A percentile compares a stretch with the other conserved stretches of the same genome.
These are phyloP conservation scores for Nakaseomyces sp. DNA, from an alignment of 1,139 yeast genomes.

Conservation along the genomic window DNA sequence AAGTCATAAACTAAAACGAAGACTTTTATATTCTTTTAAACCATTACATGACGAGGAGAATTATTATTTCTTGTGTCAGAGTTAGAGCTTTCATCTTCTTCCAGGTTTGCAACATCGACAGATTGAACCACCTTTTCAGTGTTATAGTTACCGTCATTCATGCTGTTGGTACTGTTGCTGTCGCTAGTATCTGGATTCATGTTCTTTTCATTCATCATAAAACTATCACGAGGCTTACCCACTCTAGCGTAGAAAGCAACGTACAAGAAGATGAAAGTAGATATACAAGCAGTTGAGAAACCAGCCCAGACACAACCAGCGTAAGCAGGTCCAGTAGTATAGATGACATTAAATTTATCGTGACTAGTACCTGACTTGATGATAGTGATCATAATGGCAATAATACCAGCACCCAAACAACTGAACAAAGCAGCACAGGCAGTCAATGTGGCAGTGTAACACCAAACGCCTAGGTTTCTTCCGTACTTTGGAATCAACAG, in stretches of 20 bases:
- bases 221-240: conserved; percentile 5
- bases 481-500: conserved; percentile 7
- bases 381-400: conserved; percentile 19
- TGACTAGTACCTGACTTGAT: conserved; percentile 24
- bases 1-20: background rate
- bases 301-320: conserved; percentile 21
- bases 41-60: background rate
- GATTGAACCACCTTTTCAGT: conserved; percentile 2
- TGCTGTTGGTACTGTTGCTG: background rate
- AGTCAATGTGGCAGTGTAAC: conserved; percentile 9
- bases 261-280: conserved; percentile 4
- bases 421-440: conserved; percentile 13
- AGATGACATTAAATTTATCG: conserved; percentile 23
- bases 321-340: conserved; percentile 18
- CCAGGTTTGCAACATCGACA: conserved; percentile 1
- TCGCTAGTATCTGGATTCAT: background rate
- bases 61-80: background rate
- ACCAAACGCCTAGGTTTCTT: conserved; percentile 7
- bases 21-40: too few species aligned
- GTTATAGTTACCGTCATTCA: background rate
- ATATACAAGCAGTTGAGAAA: conserved; percentile 8
- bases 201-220: conserved; percentile 3
- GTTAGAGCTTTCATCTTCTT: conserved; percentile 1
- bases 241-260: conserved; percentile 6
- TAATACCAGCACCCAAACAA: conserved; percentile 17